These are phyloP conservation scores for Mortierella polycephala DNA, from an alignment of 371 early-diverging fungal genomes.

Conservation along the genomic window DNA sequence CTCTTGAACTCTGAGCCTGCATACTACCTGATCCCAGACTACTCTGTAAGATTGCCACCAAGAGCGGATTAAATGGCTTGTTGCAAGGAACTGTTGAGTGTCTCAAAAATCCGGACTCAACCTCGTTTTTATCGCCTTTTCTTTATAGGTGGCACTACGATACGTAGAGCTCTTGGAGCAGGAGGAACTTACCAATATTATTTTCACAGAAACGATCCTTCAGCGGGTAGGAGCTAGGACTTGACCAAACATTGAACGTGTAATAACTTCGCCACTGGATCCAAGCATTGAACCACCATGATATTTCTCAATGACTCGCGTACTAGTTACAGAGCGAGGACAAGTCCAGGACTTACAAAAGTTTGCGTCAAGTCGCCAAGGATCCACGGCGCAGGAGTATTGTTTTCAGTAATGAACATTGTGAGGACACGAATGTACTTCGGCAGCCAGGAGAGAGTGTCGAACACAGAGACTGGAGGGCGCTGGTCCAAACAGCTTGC, in stretches of 20 bases:
- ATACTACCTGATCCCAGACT: conserved; percentile 63
- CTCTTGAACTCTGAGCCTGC: conserved; percentile 58
- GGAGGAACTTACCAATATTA: conserved; percentile 68
- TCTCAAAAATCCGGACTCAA: neutral
- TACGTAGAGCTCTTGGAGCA: conserved; percentile 69
- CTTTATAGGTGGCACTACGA: conserved; percentile 63
- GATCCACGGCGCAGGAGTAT: conserved; percentile 67
- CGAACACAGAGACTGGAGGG: conserved; percentile 66
- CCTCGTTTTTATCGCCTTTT: neutral
- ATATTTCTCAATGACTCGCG: neutral
- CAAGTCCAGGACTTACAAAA: conserved; percentile 68
- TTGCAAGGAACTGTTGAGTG: conserved; percentile 3
- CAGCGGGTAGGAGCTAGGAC: conserved; percentile 58
- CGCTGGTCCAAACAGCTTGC: conserved; percentile 61
- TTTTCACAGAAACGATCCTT: conserved; percentile 75
- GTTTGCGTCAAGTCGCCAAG: conserved; percentile 66
- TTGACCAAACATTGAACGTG: neutral
- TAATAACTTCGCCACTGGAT: neutral
- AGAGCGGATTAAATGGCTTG: conserved; percentile 3
- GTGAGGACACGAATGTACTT: conserved; percentile 57
- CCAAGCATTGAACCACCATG: neutral
- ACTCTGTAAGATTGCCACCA: conserved; percentile 57
- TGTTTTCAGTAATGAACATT: conserved; percentile 76
- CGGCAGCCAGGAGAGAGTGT: conserved; percentile 61
- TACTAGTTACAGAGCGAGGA: conserved; percentile 71